These are phyloP conservation scores for Piper longum DNA, from an alignment of 164 flowering plant species.

Conservation along the genomic window DNA sequence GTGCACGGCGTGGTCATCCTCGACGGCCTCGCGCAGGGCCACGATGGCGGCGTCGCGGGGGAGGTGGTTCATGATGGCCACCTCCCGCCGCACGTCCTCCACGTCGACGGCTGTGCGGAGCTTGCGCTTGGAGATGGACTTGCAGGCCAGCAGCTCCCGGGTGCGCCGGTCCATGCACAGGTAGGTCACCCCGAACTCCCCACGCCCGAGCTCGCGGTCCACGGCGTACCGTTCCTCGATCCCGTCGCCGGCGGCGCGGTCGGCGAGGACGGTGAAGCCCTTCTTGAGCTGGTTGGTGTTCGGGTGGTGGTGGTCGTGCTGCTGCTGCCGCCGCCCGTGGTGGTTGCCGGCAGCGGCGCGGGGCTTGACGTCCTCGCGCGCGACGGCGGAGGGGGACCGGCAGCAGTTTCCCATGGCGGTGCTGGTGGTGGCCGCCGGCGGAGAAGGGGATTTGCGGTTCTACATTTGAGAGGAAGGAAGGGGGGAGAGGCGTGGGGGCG, in stretches of 20 bases:
- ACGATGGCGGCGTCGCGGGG: constrained; percentile 71
- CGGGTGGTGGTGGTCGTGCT: neutral
- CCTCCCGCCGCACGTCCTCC: constrained; percentile 87
- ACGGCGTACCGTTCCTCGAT: constrained; percentile 67
- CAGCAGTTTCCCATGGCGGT: constrained; percentile 13
- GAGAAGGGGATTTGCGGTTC: neutral
- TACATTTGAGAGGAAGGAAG: neutral
- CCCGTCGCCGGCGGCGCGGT: constrained; percentile 35
- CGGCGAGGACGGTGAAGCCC: constrained; percentile 6
- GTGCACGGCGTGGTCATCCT: constrained; percentile 93
- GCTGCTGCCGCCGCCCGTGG: neutral
- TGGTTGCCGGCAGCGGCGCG: neutral
- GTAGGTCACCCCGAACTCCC: constrained; percentile 87
- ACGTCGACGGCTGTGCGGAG: constrained; percentile 76
- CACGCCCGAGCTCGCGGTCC: constrained; percentile 75
- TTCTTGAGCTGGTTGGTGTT: constrained; percentile 1
- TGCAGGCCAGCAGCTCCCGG: constrained; percentile 67
- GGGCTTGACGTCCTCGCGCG: constrained; percentile 13
- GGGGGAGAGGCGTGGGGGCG: neutral
- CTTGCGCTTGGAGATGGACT: constrained; percentile 83
- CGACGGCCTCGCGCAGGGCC: constrained; percentile 66
- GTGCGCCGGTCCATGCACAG: constrained; percentile 54
- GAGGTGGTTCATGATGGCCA: constrained; percentile 86
- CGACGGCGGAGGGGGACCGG: constrained; percentile 16
- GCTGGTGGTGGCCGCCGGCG: neutral